Evolutionary conservation across 2,329 filamentous ascomycete species (phyloP), one percentile per base, ranked within the genome.

Genomic region (Reticulascus tulasneorum): DNA sequence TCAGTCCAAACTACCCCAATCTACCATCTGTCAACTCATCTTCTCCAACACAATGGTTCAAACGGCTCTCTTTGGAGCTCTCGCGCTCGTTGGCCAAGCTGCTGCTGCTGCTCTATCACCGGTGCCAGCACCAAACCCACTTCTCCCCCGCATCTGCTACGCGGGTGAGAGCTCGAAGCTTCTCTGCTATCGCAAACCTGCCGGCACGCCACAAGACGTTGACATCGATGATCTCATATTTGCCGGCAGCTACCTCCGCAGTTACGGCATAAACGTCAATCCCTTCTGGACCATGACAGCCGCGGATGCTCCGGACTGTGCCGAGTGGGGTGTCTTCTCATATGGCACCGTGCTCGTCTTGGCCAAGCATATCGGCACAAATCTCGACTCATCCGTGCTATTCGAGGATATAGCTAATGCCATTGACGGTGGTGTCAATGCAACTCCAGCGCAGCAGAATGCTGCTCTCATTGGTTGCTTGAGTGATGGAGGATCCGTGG

Each of bases 241-340:
- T 17, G 20, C 20, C n/a, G 27, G 16, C 8, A 12, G 16, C n/a
- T 29, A 29, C 27, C 27, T 29, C 12, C 27, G 27, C n/a, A 18
- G 16, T 11, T 29, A 29, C 27, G 27, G 27, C 20, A 19, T 19
- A 8, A 16, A 29, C 7, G 16, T 19, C 27, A 40, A 33, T 20
- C 42, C 39, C 6, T 32, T 40, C n/a, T 44, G 41, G 16, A 47
- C 28, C 25, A 41, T 44, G 49, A 21, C 35, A 12, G 40, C 35
- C 8, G 23, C 33, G 8, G 41, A 43, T 9, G 38, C 38, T 2
- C 23, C 32, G 5, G 33, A 47, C 33, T 51, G 48, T 34, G 45
- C n/a, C 17, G 48, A 52, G 23, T 52, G 46, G 44, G 12, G 23
- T 1, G 12, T 50, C 7, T 44, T 33, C 28, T 16, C 27, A 16